phyloP scores from a whole-genome alignment of 2,329 filamentous ascomycete genomes.

The Fusarium acutatum region DNA sequence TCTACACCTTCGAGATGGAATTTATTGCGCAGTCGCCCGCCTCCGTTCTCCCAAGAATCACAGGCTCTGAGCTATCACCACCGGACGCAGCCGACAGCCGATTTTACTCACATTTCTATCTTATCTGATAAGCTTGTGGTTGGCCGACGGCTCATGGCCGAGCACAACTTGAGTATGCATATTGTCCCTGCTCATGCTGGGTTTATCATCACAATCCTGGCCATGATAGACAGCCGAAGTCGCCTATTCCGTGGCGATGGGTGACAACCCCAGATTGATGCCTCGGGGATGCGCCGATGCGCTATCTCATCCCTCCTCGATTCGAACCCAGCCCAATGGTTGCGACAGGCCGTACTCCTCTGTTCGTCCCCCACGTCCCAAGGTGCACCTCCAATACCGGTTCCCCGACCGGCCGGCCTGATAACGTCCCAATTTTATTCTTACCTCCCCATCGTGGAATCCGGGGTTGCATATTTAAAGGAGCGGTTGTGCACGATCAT shows the following conservation, averaged over 20 bases:
- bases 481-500: not conserved
- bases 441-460: conserved; percentile 5
- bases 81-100: conserved; percentile 37
- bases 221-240: not conserved
- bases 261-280: conserved; percentile 2
- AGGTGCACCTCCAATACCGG: conserved; percentile 1
- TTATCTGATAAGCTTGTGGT: conserved; percentile 29
- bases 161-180: conserved; percentile 16
- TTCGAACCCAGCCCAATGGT: conserved; percentile 12
- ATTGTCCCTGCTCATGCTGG: not conserved
- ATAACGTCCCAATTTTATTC: conserved; percentile 18
- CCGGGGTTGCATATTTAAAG: conserved; percentile 17
- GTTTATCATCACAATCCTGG: not conserved
- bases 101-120: conserved; percentile 1
- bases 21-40: conserved; percentile 25
- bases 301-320: conserved; percentile 22
- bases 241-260: conserved; percentile 4
- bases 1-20: not conserved
- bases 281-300: conserved; percentile 15
- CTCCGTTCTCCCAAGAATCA: conserved; percentile 6
- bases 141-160: conserved; percentile 10
- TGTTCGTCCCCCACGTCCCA: conserved; percentile 33
- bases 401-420: conserved; percentile 15
- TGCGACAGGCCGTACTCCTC: conserved; percentile 3
- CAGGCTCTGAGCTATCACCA: not conserved